These are phyloP conservation scores for Fusarium solani-melongenae DNA, from an alignment of 2,329 filamentous ascomycete species.

Conservation along the genomic window DNA sequence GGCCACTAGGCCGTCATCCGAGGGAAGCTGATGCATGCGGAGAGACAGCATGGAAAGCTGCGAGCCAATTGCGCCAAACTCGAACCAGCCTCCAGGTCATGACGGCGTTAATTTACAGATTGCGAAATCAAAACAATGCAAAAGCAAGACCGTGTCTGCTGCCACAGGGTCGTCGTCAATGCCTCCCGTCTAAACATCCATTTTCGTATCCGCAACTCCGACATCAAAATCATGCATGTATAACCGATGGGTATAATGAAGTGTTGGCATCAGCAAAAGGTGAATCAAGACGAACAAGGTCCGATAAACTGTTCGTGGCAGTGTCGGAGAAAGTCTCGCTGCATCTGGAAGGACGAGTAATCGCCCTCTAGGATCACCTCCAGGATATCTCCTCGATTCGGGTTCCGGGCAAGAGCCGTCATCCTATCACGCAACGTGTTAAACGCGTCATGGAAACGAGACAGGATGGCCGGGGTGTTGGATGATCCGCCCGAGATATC, in stretches of 20 bases:
- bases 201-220: conserved; percentile 30
- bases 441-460: conserved; percentile 76
- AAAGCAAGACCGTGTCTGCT: conserved; percentile 9
- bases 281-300: conserved; percentile 44
- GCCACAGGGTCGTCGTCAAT: conserved; percentile 3
- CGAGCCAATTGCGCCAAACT: conserved; percentile 18
- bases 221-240: conserved; percentile 13
- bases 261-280: not conserved
- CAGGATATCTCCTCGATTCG: conserved; percentile 63
- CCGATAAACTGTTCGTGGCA: conserved; percentile 59
- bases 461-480: conserved; percentile 74
- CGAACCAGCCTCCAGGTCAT: conserved; percentile 31
- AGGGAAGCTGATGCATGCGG: conserved; percentile 19
- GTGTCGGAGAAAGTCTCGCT: conserved; percentile 71
- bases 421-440: conserved; percentile 68
- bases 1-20: conserved; percentile 39
- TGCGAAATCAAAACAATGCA: conserved; percentile 5
- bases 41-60: conserved; percentile 8
- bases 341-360: conserved; percentile 78
- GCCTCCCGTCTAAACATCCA: conserved; percentile 19
- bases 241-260: conserved; percentile 14
- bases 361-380: conserved; percentile 79
- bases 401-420: conserved; percentile 56
- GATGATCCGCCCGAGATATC: conserved; percentile 90
- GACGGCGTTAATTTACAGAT: conserved; percentile 42